Percentiles rank a stretch among this genome's conserved stretches.
Evolutionary conservation across 441 rosid genomes (phyloP).

Genomic region (Gossypium davidsonii): DNA sequence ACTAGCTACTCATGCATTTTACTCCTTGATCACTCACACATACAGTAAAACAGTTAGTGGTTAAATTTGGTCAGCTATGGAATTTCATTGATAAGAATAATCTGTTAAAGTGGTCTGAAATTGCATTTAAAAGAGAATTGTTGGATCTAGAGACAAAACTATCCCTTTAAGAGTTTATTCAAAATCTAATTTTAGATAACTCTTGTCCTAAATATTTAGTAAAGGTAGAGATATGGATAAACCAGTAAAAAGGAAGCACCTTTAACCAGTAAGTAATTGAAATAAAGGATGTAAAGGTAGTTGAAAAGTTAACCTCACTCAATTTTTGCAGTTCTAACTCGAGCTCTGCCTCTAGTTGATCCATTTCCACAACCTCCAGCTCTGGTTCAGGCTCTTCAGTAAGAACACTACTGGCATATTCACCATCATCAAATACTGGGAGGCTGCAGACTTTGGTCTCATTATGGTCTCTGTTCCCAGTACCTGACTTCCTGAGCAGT

Average conservation of each 20-base stretch:
- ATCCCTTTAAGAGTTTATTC: not conserved
- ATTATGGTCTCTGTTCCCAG: constrained; percentile 21
- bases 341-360: constrained; percentile 73
- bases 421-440: constrained; percentile 38
- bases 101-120: too few species aligned
- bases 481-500: constrained; percentile 19
- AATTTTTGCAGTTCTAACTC: constrained; percentile 76
- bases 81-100: too few species aligned
- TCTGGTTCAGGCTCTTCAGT: constrained; percentile 72
- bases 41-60: too few species aligned
- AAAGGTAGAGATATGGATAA: not conserved
- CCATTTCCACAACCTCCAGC: constrained; percentile 51
- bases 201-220: not conserved
- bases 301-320: constrained; percentile 42
- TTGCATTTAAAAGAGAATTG: not conserved
- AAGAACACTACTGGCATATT: constrained; percentile 68
- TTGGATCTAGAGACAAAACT: not conserved
- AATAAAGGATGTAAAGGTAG: not conserved
- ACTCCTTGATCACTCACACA: too few species aligned
- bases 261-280: not conserved
- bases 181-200: not conserved
- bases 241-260: not conserved
- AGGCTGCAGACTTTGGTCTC: constrained; percentile 22
- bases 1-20: too few species aligned
- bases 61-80: too few species aligned